These are phyloP conservation scores for Penicillium brevicompactum DNA, from an alignment of 2,329 filamentous ascomycete species.

Conservation along the genomic window DNA sequence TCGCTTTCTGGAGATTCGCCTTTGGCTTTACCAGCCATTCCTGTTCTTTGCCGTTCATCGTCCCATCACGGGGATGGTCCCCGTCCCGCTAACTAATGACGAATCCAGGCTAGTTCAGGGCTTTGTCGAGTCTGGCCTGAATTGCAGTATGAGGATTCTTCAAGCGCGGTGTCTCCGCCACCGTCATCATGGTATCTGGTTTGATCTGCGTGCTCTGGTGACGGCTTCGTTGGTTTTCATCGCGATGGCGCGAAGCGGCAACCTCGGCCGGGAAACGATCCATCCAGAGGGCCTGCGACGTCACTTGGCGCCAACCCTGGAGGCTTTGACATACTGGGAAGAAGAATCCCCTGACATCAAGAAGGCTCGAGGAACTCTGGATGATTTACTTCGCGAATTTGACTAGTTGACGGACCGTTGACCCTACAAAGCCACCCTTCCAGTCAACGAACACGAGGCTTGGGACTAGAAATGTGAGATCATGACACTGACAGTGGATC, in stretches of 20 bases:
- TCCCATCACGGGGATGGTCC: background rate
- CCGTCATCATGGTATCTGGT: slow-evolving; percentile 37
- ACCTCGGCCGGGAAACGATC: slow-evolving; percentile 12
- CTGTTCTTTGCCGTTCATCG: slow-evolving; percentile 30
- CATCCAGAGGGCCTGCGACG: background rate
- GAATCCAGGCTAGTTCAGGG: slow-evolving; percentile 8
- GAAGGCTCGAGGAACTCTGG: slow-evolving; percentile 11
- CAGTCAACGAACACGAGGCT: too few species aligned
- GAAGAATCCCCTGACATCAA: slow-evolving; percentile 8
- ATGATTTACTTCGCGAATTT: background rate
- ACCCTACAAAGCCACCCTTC: background rate
- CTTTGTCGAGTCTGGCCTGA: slow-evolving; percentile 27
- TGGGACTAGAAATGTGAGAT: too few species aligned
- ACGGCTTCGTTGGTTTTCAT: slow-evolving; percentile 25
- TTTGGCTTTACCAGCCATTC: slow-evolving; percentile 36
- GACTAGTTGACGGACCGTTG: background rate
- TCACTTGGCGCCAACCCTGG: background rate
- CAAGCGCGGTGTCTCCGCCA: slow-evolving; percentile 26
- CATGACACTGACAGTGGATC: too few species aligned
- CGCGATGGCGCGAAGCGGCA: slow-evolving; percentile 25
- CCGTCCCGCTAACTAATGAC: background rate
- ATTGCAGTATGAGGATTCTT: slow-evolving; percentile 29
- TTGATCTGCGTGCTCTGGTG: slow-evolving; percentile 23
- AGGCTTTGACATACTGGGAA: slow-evolving; percentile 7
- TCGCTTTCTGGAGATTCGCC: slow-evolving; percentile 29